These are phyloP conservation scores for Biscutella laevigata DNA, from an alignment of 441 rosid genomes.

Conservation along the genomic window DNA sequence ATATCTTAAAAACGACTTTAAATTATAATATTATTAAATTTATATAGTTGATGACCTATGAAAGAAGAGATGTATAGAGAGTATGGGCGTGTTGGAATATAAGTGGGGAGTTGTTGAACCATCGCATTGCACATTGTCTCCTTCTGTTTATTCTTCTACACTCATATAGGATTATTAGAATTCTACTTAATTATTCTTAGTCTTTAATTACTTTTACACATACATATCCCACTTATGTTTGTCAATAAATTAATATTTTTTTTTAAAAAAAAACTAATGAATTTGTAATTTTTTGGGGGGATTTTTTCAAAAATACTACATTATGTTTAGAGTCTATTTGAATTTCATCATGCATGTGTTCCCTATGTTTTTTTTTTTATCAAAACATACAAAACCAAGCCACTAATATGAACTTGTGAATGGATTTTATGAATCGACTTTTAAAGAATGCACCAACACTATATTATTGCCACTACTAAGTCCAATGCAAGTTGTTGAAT, in stretches of 20 bases:
- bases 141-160: slow-evolving; percentile 19
- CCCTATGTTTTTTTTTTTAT: not conserved
- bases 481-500: not conserved
- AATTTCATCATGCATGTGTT: not conserved
- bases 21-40: not conserved
- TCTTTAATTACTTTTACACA: not conserved
- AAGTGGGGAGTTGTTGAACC: slow-evolving; percentile 82
- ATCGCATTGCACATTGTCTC: slow-evolving; percentile 39
- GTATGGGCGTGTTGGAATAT: slow-evolving; percentile 46
- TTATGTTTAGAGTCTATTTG: too few species aligned
- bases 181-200: slow-evolving; percentile 13
- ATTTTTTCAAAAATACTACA: too few species aligned
- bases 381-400: not conserved
- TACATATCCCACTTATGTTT: not conserved
- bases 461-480: not conserved
- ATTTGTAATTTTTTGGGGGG: too few species aligned
- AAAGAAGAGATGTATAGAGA: slow-evolving; percentile 26
- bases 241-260: not conserved
- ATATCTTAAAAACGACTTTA: slow-evolving; percentile 11
- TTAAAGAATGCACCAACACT: not conserved
- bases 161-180: slow-evolving; percentile 13
- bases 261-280: too few species aligned
- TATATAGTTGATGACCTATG: slow-evolving; percentile 5
- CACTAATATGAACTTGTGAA: not conserved
- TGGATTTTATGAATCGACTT: not conserved